phyloP scores from a whole-genome alignment of 2,329 filamentous ascomycete species.

The Tolypocladium paradoxum region DNA sequence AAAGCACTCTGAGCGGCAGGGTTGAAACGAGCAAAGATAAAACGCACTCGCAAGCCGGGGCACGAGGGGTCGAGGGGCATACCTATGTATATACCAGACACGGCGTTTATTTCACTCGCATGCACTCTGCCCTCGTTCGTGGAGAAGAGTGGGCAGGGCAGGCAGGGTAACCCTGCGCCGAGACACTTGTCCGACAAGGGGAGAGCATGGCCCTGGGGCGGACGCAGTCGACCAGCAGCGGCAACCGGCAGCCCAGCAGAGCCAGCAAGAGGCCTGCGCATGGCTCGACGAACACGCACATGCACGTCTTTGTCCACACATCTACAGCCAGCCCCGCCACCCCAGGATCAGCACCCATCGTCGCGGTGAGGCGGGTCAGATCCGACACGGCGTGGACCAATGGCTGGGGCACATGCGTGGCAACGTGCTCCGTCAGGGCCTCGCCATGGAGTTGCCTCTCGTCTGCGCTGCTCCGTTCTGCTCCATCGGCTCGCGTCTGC shows the following conservation, averaged over 20 bases:
- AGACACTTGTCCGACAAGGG: not conserved
- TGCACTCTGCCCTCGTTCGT: not conserved
- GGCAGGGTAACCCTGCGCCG: not conserved
- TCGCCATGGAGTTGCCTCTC: not conserved
- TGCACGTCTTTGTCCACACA: not conserved
- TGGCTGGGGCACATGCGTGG: constrained; percentile 30
- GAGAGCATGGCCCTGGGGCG: not conserved
- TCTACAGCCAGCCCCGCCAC: not conserved
- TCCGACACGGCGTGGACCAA: constrained; percentile 22
- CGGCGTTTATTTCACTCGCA: not conserved
- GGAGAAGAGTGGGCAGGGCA: not conserved
- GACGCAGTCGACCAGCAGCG: not conserved
- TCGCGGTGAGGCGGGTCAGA: constrained; percentile 1
- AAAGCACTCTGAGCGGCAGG: constrained; percentile 17
- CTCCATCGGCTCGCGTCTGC: too few relatives aligned
- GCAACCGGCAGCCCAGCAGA: not conserved
- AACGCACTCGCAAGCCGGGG: not conserved
- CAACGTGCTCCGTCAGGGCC: constrained; percentile 13
- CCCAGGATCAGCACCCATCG: not conserved
- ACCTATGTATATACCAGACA: not conserved
- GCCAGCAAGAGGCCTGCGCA: not conserved
- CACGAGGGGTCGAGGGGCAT: not conserved
- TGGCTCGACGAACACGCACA: not conserved
- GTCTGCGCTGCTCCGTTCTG: too few relatives aligned
- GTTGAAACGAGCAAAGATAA: constrained; percentile 10